Base-by-base conservation (phyloP, 768 basidiomycete genomes). In the Cystobasidium ongulense region DNA sequence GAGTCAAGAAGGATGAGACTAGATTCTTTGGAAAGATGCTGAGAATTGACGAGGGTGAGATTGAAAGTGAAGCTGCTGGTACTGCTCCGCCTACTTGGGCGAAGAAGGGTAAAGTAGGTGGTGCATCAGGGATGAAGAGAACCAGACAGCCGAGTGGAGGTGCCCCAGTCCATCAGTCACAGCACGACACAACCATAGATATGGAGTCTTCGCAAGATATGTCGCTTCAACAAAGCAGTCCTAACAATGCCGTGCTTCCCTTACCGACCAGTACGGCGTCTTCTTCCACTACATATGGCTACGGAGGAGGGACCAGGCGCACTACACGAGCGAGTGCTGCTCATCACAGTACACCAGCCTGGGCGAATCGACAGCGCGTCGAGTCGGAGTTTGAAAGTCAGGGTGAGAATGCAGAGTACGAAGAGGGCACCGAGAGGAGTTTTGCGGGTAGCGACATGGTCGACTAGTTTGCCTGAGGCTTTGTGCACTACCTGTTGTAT, bases 341-440 rank as follows among this genome's bases (percentile, higher is more conserved):
- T 50, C 15, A 11, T 50, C 46, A 38, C 21, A 10, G 17, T 61
- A 18, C 35, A 33, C 57, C 23, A 10, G 57, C 35, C 3, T 61
- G 57, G 57, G 57, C 11, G 18, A 27, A 2, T 11, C 57, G 57
- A 61, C 46, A 38, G 57, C 35, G 35, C 39, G 38, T 36, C 63
- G 25, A 38, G 7, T 39, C 33, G 35, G 63, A 64, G 35, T 41
- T 38, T 17, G 63, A 64, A 18, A 41, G 65, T 46, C 65, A 67
- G 18, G 65, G 52, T 31, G 65, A 67, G 65, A 67, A 67, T 67
- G 65, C 29, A 31, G 57, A 67, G 38, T 50, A 67, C 52, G 65
- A 67, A 13, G 65, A 67, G 21, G 43, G 41, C 41, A 67, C 65
- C 13, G 65, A 67, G 23, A 38, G 63, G 18, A 38, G 27, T 29